These are phyloP conservation scores for Westerdykella ornata DNA, from an alignment of 2,329 filamentous ascomycete genomes.

Conservation along the genomic window DNA sequence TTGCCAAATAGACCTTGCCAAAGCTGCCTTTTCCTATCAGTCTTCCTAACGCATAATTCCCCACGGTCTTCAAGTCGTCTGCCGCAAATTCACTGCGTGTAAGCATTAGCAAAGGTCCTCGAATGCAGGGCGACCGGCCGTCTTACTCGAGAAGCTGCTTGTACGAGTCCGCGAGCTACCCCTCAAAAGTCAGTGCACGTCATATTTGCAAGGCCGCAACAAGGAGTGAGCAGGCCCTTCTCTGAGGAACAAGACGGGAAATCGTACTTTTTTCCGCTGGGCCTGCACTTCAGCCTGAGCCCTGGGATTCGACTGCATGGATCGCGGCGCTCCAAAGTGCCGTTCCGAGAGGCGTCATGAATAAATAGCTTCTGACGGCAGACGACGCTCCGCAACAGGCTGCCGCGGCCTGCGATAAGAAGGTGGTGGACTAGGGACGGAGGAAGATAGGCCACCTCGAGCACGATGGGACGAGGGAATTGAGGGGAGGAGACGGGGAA, in stretches of 20 bases:
- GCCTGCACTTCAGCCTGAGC: constrained; percentile 53
- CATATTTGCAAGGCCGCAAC: too few relatives aligned
- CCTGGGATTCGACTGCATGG: constrained; percentile 42
- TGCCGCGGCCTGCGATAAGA: constrained; percentile 13
- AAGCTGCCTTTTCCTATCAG: constrained; percentile 97
- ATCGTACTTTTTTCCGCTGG: constrained; percentile 52
- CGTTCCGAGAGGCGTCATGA: constrained; percentile 33
- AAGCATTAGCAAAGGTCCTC: constrained; percentile 3
- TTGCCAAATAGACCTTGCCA: constrained; percentile 93
- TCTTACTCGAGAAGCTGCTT: constrained; percentile 89
- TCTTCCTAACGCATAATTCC: constrained; percentile 86
- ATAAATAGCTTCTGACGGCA: constrained; percentile 20
- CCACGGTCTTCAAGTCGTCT: constrained; percentile 82
- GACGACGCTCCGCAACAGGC: constrained; percentile 17
- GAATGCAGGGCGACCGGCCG: constrained; percentile 1
- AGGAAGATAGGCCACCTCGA: neutral
- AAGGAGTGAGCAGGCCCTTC: too few relatives aligned
- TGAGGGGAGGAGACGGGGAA: neutral
- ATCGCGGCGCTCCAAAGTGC: constrained; percentile 30
- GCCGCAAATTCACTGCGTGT: constrained; percentile 77
- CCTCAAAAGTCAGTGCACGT: constrained; percentile 1
- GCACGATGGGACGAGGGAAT: neutral
- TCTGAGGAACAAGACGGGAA: constrained; percentile 8
- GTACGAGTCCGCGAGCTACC: constrained; percentile 90
- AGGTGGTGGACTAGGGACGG: constrained; percentile 4